Conservation (phyloP, 768 basidiomycete genomes). For the Pleurotus eryngii region DNA sequence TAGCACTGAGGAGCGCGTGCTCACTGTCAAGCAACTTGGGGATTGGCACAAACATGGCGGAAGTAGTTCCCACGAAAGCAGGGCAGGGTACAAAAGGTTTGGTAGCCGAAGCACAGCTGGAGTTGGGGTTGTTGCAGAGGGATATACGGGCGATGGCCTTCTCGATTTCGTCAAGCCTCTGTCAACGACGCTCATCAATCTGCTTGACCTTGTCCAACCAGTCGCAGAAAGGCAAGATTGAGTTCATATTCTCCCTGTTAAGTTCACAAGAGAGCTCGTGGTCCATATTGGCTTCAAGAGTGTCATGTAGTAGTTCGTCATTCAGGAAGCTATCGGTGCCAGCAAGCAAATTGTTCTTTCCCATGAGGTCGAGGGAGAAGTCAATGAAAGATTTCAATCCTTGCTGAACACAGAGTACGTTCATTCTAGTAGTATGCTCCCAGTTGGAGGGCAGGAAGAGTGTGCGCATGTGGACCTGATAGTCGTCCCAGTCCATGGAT, state of each 20-base stretch:
- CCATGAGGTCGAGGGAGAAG: not conserved
- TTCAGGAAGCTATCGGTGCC: not conserved
- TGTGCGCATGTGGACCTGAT: not conserved
- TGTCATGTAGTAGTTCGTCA: not conserved
- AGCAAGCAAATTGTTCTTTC: not conserved
- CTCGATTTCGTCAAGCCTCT: not conserved
- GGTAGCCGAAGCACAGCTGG: not conserved
- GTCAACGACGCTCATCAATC: not conserved
- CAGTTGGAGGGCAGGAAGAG: not conserved
- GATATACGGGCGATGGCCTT: not conserved
- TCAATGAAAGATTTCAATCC: not conserved
- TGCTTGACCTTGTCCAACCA: not conserved
- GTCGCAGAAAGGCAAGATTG: not conserved
- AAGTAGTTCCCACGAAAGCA: not conserved
- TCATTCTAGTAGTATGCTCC: not conserved
- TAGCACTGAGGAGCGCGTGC: not conserved
- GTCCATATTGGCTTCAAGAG: not conserved
- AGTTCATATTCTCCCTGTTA: not conserved
- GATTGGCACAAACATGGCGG: not conserved
- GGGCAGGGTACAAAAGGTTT: not conserved
- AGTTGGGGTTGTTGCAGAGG: not conserved
- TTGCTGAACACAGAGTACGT: not conserved
- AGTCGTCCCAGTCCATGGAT: not conserved
- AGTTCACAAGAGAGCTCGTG: not conserved
- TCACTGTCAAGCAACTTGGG: not conserved